A percentile compares a stretch with the other conserved stretches of the same genome.
phyloP scores from a whole-genome alignment of 257 asterid species.

The Jacaranda mimosifolia region DNA sequence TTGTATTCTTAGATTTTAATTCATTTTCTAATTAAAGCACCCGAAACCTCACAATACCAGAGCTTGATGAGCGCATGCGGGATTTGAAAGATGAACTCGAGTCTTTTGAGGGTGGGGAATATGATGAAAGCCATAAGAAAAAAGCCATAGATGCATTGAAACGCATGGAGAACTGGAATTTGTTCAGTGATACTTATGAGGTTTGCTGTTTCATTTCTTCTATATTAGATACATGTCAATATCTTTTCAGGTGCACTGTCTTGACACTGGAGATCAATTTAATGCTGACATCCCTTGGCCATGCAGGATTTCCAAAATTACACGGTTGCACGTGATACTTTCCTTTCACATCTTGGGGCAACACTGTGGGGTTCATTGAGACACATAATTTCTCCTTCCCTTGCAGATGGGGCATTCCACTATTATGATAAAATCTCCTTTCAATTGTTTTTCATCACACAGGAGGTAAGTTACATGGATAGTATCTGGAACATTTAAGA shows the following conservation, averaged over 20 bases:
- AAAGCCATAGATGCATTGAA: slow-evolving; percentile 92
- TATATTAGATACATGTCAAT: slow-evolving; percentile 8
- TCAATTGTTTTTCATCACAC: slow-evolving; percentile 90
- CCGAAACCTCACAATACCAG: slow-evolving; percentile 53
- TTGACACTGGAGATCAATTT: slow-evolving; percentile 31
- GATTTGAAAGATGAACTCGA: slow-evolving; percentile 91
- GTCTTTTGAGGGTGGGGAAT: slow-evolving; percentile 79
- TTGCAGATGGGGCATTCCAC: slow-evolving; percentile 98
- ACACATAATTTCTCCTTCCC: slow-evolving; percentile 92
- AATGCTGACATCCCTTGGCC: slow-evolving; percentile 35
- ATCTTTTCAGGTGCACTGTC: slow-evolving; percentile 25
- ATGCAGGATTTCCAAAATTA: slow-evolving; percentile 85
- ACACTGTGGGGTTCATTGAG: slow-evolving; percentile 97
- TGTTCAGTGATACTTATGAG: slow-evolving; percentile 86
- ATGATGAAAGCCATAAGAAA: slow-evolving; percentile 76
- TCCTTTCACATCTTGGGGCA: slow-evolving; percentile 97
- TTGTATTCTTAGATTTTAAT: slow-evolving; percentile 16
- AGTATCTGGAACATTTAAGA: slow-evolving; percentile 12
- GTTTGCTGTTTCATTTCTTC: slow-evolving; percentile 47
- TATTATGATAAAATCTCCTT: slow-evolving; percentile 92
- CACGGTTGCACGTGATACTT: slow-evolving; percentile 96
- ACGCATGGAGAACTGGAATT: slow-evolving; percentile 98
- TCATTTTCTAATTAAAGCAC: slow-evolving; percentile 27
- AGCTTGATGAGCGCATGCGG: slow-evolving; percentile 99
- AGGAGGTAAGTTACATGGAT: slow-evolving; percentile 68